phyloP scores from a whole-genome alignment of 805 yeast species.

The Saturnispora diversa region DNA sequence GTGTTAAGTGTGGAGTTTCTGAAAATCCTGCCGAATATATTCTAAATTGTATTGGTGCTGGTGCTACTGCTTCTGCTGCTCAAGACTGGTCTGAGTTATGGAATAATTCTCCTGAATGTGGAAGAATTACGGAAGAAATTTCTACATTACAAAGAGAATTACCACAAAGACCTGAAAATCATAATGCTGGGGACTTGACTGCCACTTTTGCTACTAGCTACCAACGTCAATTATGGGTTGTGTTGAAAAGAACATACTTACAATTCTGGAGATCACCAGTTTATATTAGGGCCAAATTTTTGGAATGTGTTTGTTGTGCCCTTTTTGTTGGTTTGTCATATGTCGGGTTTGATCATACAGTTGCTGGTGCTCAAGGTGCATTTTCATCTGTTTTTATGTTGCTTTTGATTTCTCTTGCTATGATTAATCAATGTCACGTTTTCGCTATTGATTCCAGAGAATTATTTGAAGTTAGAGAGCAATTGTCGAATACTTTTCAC shows the following conservation, averaged over 20 bases:
- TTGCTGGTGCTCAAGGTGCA: constrained; percentile 50
- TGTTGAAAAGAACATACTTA: constrained; percentile 32
- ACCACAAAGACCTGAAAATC: constrained; percentile 22
- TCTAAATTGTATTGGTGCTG: constrained; percentile 70
- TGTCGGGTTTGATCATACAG: constrained; percentile 44
- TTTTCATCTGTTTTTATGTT: constrained; percentile 46
- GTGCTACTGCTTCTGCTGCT: constrained; percentile 57
- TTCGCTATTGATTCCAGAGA: constrained; percentile 51
- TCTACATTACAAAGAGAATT: constrained; percentile 25
- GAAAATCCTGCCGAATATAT: constrained; percentile 76
- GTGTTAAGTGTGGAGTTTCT: constrained; percentile 51
- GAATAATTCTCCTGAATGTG: constrained; percentile 34
- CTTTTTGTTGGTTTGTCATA: constrained; percentile 50
- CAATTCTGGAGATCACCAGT: constrained; percentile 46
- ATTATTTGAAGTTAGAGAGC: constrained; percentile 60
- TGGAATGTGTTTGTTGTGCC: constrained; percentile 36
- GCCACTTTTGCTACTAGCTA: constrained; percentile 42
- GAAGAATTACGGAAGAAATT: constrained; percentile 26
- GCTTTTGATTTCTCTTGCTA: constrained; percentile 52
- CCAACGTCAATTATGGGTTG: constrained; percentile 30
- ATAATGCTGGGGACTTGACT: constrained; percentile 23
- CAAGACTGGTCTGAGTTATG: constrained; percentile 63
- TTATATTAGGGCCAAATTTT: constrained; percentile 43
- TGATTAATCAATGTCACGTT: constrained; percentile 58
- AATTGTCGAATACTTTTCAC: constrained; percentile 61